Base-by-base conservation (phyloP, 768 basidiomycete genomes). In the Termitomyces sp. region DNA sequence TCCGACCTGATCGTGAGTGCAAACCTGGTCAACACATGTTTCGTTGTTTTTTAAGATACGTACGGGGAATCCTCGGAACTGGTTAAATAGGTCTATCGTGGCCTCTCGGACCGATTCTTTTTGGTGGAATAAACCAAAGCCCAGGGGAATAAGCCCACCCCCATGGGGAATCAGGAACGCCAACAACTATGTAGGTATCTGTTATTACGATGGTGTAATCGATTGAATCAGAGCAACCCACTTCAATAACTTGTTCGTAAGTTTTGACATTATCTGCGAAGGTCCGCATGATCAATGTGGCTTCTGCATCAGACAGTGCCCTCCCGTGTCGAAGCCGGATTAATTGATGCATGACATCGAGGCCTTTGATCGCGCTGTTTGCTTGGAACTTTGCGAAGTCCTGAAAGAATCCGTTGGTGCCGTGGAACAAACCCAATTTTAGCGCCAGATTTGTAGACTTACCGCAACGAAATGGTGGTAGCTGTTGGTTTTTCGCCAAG, bases 221-320 rank as follows among this genome's bases (percentile, higher is more conserved):
- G n/a, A 12, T 32, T 54, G 48, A 20, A 30, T 48, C 3, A 38
- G 32, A 23, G 18, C 18, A 26, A 68, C 74, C 57, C 59, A 94
- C 96, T 82, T 98, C 94, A 1, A 91, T 81, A 14, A 93, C 87
- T 70, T 96, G 92, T 54, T 95, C 93, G 66, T 98, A 97, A 0
- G 83, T 81, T 66, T 81, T 85, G 48, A 93, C 79, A 52, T 82
- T 83, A 36, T 89, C 85, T 0, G 85, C 83, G 10, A 99, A 73
- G 5, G 84, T 82, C 36, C 83, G 82, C 75, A 90, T 85, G 56
- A 98, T 95, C 40, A 84, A 65, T 61, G 86, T 79, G 0, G 83
- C 85, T 72, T 98, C 97, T 1, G 77, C 66, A 61, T 93, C 89
- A 1, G 82, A 67, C 72, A 98, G 77, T 55, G 78, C 81, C 69